Base-by-base conservation (phyloP, 106 monocot genomes). In the Phalaenopsis aphrodite region DNA sequence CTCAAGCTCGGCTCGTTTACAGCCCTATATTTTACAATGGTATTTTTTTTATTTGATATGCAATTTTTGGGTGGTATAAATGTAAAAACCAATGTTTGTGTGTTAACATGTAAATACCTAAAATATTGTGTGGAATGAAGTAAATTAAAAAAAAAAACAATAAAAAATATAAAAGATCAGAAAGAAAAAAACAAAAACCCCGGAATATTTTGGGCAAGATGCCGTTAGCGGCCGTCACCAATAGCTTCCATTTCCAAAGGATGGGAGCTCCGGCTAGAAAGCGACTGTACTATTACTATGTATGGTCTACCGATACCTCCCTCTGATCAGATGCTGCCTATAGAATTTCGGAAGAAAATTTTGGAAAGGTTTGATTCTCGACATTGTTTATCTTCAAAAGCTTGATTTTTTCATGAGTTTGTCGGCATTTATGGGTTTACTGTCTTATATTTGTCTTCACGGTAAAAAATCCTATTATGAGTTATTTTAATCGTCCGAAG, bases 221-320 rank as follows among this genome's bases (percentile, higher is more conserved):
- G 71, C 71, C 71, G 71, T 71, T 71, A 71, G 38, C 38, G 8
- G 71, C 71, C 71, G 71, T 41, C 71, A 38, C 71, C 11, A 71
- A 38, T 14, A 37, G 71, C 71, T 71, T 71, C 71, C 71, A 71
- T 24, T 65, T 19, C 23, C 19, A 17, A 19, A 8, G 21, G 71
- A 9, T 71, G 71, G 39, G 71, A 71, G 71, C 71, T 71, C 71
- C 71, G 71, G 71, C 71, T 12, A 52, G 71, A 71, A 71, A 71
- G 71, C 71, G 71, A 71, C 38, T 14, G 38, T 14, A 39, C 71
- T 71, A 71, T 71, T 16, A 39, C 39, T 38, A 30, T 71, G 71
- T n/a, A 38, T 39, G 71, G 39, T 24, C 5, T 39, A 8, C 52
- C 52, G 12, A 52, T 52, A 2, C 12, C 12, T 39, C 5, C 21